These are phyloP conservation scores for Phytophthora pisi DNA, from an alignment of 352 stramenopile genomes.

Conservation along the genomic window DNA sequence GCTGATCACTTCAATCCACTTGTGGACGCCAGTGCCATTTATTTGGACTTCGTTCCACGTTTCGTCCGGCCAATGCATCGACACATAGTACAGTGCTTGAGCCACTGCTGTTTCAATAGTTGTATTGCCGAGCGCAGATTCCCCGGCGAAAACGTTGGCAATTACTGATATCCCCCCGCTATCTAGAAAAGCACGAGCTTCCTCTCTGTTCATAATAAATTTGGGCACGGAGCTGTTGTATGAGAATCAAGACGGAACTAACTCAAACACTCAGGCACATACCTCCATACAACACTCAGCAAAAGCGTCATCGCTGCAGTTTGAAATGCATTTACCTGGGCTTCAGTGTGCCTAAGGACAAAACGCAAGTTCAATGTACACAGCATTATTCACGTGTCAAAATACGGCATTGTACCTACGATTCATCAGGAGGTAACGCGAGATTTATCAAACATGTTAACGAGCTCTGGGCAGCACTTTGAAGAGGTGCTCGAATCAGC, in stretches of 20 bases:
- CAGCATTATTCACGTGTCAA: background rate
- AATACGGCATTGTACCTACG: slow-evolving; percentile 11
- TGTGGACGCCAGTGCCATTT: slow-evolving; percentile 6
- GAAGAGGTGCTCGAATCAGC: slow-evolving; percentile 18
- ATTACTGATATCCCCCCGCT: slow-evolving; percentile 18
- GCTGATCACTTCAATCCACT: slow-evolving; percentile 20
- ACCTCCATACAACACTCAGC: slow-evolving; percentile 39
- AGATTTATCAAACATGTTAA: slow-evolving; percentile 9
- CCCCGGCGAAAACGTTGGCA: slow-evolving; percentile 8
- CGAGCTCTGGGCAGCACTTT: slow-evolving; percentile 12
- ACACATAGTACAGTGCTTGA: slow-evolving; percentile 25
- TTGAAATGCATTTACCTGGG: slow-evolving; percentile 12
- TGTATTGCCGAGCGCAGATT: background rate
- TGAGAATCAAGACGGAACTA: background rate
- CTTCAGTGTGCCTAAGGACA: background rate
- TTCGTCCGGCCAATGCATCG: slow-evolving; percentile 26
- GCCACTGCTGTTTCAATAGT: slow-evolving; percentile 21
- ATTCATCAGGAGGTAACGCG: slow-evolving; percentile 1
- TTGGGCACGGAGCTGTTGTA: background rate
- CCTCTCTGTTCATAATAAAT: slow-evolving; percentile 11
- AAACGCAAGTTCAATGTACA: background rate
- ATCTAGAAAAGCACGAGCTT: slow-evolving; percentile 20
- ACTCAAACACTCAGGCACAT: background rate
- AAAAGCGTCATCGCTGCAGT: slow-evolving; percentile 26
- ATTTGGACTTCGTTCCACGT: slow-evolving; percentile 25